Base-by-base conservation (phyloP, 768 basidiomycete genomes). In the Sarcodon sp. region DNA sequence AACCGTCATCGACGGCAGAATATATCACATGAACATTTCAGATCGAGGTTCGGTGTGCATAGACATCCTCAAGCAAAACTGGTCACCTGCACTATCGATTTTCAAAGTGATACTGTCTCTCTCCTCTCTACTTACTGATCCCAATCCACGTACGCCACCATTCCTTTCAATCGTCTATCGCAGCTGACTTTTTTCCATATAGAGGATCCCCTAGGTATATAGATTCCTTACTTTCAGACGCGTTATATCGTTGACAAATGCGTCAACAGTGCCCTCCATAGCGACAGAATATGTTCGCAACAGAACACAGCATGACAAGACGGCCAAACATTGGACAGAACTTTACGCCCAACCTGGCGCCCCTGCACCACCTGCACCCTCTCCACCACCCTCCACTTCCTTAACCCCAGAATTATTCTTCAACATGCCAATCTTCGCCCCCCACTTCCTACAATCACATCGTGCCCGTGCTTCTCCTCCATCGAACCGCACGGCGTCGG, bases 101-200 rank as follows among this genome's bases (percentile, higher is more conserved):
- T 92, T 87, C 72, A 96, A 97, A 69, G 87, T 94, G 58, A 82
- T 97, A 64, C 77, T 97, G 15, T 93, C 90, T 27, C 74, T 97
- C 4, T 93, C 90, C 0, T 93, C 90, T 0, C 76, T 97, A 9
- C 70, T 97, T 45, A 92, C 90, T 9, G 92, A 96, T 55, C 92
- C 92, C 0, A 97, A 97, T 67, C 92, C 92, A 1, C 75, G 89
- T 90, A 60, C 51, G 87, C 71, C 34, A 33, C 21, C 37, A 34
- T 0, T 21, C 9, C 16, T 35, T 47, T 11, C 8, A 15, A 35
- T 13, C 47, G n/a, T 15, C n/a, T 9, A 0, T 21, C 21, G 21
- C 21, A 27, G 21, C 21, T 27, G 21, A 33, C 32, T 47, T 6
- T 33, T 50, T 48, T 35, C 18, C 34, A 16, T 54, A 3, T 52